Evolutionary conservation across 495 filamentous ascomycete species (phyloP).

Genomic region (Halenospora varia): DNA sequence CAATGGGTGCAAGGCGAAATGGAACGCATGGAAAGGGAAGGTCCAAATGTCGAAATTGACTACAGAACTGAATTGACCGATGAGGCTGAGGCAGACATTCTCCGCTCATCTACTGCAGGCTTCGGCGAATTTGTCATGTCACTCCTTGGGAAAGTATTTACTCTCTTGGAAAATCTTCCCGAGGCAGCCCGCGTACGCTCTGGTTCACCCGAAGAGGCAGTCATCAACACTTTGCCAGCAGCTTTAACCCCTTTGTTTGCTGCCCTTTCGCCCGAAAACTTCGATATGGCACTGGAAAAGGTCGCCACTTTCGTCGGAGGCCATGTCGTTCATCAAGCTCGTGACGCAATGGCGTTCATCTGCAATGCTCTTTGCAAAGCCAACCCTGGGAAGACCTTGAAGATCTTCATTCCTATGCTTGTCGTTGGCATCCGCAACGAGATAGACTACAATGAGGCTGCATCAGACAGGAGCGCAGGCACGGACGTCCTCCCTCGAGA

Average conservation of each 20-base stretch:
- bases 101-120: conserved; percentile 93
- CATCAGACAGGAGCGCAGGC: conserved; percentile 88
- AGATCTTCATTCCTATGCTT: conserved; percentile 83
- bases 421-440: conserved; percentile 90
- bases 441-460: conserved; percentile 96
- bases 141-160: conserved; percentile 91
- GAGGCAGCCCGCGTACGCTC: conserved; percentile 82
- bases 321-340: conserved; percentile 95
- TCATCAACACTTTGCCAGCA: conserved; percentile 92
- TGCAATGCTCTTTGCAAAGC: conserved; percentile 94
- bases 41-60: conserved; percentile 76
- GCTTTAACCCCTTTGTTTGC: conserved; percentile 89
- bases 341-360: conserved; percentile 98
- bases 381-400: conserved; percentile 86
- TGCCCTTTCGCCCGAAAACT: conserved; percentile 87
- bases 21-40: conserved; percentile 86
- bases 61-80: conserved; percentile 81
- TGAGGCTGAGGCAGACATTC: conserved; percentile 81
- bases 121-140: conserved; percentile 89
- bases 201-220: conserved; percentile 92
- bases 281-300: conserved; percentile 86
- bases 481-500: conserved; percentile 91
- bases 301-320: conserved; percentile 88
- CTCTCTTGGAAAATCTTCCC: conserved; percentile 89
- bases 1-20: conserved; percentile 93